Base-by-base conservation (phyloP, 2,329 filamentous ascomycete species). In the Calonectria fujianensis region DNA sequence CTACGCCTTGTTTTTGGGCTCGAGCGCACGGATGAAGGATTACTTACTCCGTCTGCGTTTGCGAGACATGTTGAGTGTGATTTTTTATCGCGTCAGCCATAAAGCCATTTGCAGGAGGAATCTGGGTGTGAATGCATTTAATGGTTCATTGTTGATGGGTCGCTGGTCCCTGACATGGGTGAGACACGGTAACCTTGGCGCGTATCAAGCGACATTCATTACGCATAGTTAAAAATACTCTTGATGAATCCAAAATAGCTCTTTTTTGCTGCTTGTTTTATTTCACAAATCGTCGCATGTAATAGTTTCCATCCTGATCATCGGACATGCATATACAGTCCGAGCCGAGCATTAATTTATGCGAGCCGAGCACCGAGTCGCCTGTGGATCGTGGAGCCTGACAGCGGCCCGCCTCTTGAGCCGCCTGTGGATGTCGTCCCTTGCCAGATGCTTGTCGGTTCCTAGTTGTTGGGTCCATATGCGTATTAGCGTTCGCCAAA, bases 391-490 rank as follows among this genome's bases (percentile, higher is more conserved):
- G 39, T 48, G 64, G 37, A 52, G n/a, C 20, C 20, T 35, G 48
- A 41, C 63, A 51, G 66, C 68, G 50, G 65, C 75, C 66, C 77
- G 77, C 69, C 35, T 75, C 72, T 74, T 70, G 76, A 80, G 78
- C 75, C 77, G 69, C 75, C 37, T 73, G 69, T 70, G 69, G 75
- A 63, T 39, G 74, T 68, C 35, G 57, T 59, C 41, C 59, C 69
- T 68, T 31, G 69, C 69, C 41, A 27, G 70, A 75, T 70, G 74
- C 68, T 69, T 65, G 68, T 13, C 66, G 45, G 51, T 66, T 71
- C 52, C 63, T 35, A 54, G 64, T 71, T 68, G 66, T 67, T 74
- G 66, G 67, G 67, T 74, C 57, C 48, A 20, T 32, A 6, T 66
- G 71, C 57, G 18, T n/a, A 65, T 61, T 75, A 69, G 52, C 66